These are phyloP conservation scores for Zea luxurians DNA, from an alignment of 176 grass and related monocot species.

Conservation along the genomic window DNA sequence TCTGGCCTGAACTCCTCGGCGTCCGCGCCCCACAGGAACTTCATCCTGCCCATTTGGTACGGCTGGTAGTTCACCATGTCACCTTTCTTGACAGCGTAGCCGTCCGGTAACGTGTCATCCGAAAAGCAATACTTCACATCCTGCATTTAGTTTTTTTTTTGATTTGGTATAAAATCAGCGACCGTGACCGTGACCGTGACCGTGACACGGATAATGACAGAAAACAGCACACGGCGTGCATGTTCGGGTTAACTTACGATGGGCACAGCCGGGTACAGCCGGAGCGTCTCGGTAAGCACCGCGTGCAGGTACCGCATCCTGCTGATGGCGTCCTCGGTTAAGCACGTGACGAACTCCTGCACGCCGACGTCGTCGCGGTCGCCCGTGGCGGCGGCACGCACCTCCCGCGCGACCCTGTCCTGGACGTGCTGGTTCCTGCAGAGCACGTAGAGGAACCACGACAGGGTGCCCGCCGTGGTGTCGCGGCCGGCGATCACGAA, in stretches of 20 bases:
- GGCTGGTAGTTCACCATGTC: constrained; percentile 80
- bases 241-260: constrained; percentile 36
- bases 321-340: constrained; percentile 56
- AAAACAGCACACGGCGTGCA: background rate
- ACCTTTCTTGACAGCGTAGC: constrained; percentile 58
- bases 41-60: constrained; percentile 83
- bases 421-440: constrained; percentile 50
- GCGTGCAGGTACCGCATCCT: constrained; percentile 84
- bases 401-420: constrained; percentile 49
- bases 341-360: constrained; percentile 20
- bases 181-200: too few relatives aligned
- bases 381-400: constrained; percentile 39
- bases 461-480: constrained; percentile 62
- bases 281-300: constrained; percentile 64
- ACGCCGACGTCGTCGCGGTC: constrained; percentile 33
- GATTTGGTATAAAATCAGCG: too few relatives aligned
- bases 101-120: constrained; percentile 73
- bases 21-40: constrained; percentile 74
- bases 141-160: constrained; percentile 9
- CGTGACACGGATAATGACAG: background rate
- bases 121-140: constrained; percentile 70
- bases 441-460: constrained; percentile 63
- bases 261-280: constrained; percentile 71
- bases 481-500: constrained; percentile 78
- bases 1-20: constrained; percentile 77